Base-by-base conservation (phyloP, 371 early-diverging fungal genomes). In the Mortierella sp. region DNA sequence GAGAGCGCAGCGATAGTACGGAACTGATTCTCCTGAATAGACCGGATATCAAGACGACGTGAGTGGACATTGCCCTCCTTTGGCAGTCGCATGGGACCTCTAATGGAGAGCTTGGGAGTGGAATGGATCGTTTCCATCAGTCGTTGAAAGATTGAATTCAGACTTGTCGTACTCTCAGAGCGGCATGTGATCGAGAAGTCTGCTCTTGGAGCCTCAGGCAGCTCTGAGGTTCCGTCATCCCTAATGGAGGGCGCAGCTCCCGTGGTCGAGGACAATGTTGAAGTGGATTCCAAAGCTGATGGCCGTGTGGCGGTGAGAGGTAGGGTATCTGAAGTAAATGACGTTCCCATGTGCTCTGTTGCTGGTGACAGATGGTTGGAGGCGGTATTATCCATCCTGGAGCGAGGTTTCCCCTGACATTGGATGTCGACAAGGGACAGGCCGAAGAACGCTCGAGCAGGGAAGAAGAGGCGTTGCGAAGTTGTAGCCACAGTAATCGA, bases 71-170 rank as follows among this genome's bases (percentile, higher is more conserved):
- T 72, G 62, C 65, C 73, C 11, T 68, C 79, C 63, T 72, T 79
- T 25, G 79, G 79, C 14, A 79, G 48, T 12, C 79, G 69, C 43
- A 79, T 65, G 5, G 79, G 79, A 0, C 79, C 79, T 18, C 79
- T 63, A 55, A 72, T 72, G 12, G 79, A 57, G 19, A 68, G 69
- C 14, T 60, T 66, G 7, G 68, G 62, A 16, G 52, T 60, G 16
- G 66, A 25, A 47, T 60, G 72, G 51, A 79, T 72, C 21, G 64
- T 63, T n/a, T 72, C 79, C 79, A 79, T 79, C 47, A 79, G 73
- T 3, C 45, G 55, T 47, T 79, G 63, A 21, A 79, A 69, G 19
- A 66, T 57, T 16, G 62, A 44, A 28, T 79, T 79, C 18, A 79
- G 60, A 9, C 50, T 66, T 15, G 61, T 15, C 18, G 79, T 79